Conservation (phyloP, 179 eudicot species). For the Dionaea muscipula region DNA sequence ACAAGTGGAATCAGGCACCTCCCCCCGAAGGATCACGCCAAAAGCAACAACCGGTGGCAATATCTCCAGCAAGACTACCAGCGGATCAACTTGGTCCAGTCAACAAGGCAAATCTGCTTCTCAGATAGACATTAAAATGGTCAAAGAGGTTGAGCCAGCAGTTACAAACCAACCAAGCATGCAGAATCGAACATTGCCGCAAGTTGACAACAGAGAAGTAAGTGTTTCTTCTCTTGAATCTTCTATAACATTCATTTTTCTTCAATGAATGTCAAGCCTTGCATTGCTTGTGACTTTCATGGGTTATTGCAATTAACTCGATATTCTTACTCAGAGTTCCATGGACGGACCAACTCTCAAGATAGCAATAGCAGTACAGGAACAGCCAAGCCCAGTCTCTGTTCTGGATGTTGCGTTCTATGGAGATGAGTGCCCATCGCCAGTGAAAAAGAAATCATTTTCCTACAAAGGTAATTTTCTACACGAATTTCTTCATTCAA, state of each 20-base stretch:
- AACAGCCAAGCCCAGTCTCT: constrained; percentile 40
- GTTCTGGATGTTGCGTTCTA: constrained; percentile 29
- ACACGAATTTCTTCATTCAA: background rate
- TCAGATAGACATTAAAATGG: background rate
- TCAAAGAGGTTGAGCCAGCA: constrained; percentile 3
- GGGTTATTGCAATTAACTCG: background rate
- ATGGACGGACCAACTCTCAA: constrained; percentile 10
- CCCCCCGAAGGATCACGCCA: constrained; percentile 1
- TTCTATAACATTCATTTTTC: background rate
- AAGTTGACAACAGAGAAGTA: constrained; percentile 13
- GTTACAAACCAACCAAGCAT: constrained; percentile 10
- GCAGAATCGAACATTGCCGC: constrained; percentile 6
- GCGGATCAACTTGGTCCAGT: constrained; percentile 7
- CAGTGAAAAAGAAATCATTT: constrained; percentile 25
- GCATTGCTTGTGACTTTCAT: background rate
- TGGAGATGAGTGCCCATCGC: constrained; percentile 29
- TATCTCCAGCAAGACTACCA: constrained; percentile 8
- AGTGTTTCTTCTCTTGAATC: background rate
- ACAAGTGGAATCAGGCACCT: constrained; percentile 6
- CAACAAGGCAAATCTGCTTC: constrained; percentile 8
- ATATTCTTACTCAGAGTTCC: constrained; percentile 13
- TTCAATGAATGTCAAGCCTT: background rate
- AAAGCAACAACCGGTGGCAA: constrained; percentile 6
- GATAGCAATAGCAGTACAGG: constrained; percentile 11
- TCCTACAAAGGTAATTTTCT: constrained; percentile 24